Evolutionary conservation across 106 monocot genomes (phyloP), one percentile per base, ranked within the genome.

Genomic region (Acorus calamus): DNA sequence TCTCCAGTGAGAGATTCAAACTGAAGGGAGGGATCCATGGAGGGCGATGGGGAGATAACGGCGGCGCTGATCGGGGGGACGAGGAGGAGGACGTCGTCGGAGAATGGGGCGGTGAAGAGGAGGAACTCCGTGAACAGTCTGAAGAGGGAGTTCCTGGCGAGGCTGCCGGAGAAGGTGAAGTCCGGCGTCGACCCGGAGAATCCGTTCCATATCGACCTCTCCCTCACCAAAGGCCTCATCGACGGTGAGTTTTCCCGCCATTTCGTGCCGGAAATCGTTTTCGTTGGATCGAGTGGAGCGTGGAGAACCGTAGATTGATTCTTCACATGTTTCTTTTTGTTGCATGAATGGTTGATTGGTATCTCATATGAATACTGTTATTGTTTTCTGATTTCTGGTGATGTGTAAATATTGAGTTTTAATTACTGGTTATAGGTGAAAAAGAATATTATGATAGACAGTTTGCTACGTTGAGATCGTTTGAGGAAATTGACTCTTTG

Each of bases 401-500:
- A 28, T 28, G 28, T 28, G 28, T 28, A 28, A 28, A 28, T 28
- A 28, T 28, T 28, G 28, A 28, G 28, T 28, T 28, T 28, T 28
- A 28, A 28, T 28, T 28, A 28, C 28, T 28, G 28, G 28, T 43
- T 56, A 11, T 66, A 96, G 94, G 84, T 46, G 94, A 85, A 67
- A 96, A 80, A 60, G 80, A 85, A 44, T 90, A 96, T 72, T 96
- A 96, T 62, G 90, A 85, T 65, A 90, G 66, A 50, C 94, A 96
- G 46, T 85, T 96, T 73, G 82, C 86, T 3, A 85, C 90, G 7
- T 63, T 96, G 50, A 79, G 75, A 71, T 80, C 87, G 7, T 96
- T 96, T 48, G 87, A 89, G 67, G 84, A 90, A 63, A 87, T 87
- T 7, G 94, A 96, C 60, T 61, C 76, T 43, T 61, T 85, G 48